Conservation (phyloP, 2,329 filamentous ascomycete species). For the Fusarium sp. region DNA sequence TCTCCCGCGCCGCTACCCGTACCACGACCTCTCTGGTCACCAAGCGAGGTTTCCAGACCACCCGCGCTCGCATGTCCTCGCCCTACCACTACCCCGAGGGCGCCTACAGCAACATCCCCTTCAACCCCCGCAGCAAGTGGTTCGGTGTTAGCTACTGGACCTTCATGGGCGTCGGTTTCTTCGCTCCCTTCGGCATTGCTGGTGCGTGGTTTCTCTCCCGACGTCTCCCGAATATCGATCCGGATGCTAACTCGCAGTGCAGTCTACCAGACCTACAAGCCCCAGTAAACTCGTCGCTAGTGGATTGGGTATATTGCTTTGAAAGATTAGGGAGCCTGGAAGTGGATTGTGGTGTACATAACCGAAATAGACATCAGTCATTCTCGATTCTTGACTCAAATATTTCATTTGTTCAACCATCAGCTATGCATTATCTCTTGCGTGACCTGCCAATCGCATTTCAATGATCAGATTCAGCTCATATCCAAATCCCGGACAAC, state of each 20-base stretch:
- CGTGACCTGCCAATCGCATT: constrained; percentile 12
- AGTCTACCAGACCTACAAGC: constrained; percentile 66
- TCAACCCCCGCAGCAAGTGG: constrained; percentile 92
- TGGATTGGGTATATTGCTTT: constrained; percentile 32
- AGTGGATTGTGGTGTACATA: constrained; percentile 53
- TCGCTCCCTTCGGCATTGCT: constrained; percentile 74
- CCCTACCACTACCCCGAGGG: constrained; percentile 99
- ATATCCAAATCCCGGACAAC: constrained; percentile 4
- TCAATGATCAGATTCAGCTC: not conserved
- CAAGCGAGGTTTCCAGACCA: constrained; percentile 95
- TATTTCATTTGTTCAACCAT: constrained; percentile 45
- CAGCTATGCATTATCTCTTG: not conserved
- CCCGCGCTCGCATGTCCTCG: constrained; percentile 86
- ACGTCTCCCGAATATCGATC: constrained; percentile 11
- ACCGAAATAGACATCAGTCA: constrained; percentile 54
- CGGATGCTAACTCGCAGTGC: constrained; percentile 42
- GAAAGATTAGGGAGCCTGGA: constrained; percentile 42
- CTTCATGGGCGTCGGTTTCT: constrained; percentile 73
- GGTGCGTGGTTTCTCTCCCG: constrained; percentile 61
- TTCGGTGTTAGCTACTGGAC: constrained; percentile 88
- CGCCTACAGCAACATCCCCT: constrained; percentile 93
- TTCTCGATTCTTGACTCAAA: constrained; percentile 47
- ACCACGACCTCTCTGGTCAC: constrained; percentile 78
- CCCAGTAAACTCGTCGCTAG: constrained; percentile 51
- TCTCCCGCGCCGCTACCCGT: constrained; percentile 78